Base-by-base conservation (phyloP, 768 basidiomycete genomes). In the Boletellus ananas region DNA sequence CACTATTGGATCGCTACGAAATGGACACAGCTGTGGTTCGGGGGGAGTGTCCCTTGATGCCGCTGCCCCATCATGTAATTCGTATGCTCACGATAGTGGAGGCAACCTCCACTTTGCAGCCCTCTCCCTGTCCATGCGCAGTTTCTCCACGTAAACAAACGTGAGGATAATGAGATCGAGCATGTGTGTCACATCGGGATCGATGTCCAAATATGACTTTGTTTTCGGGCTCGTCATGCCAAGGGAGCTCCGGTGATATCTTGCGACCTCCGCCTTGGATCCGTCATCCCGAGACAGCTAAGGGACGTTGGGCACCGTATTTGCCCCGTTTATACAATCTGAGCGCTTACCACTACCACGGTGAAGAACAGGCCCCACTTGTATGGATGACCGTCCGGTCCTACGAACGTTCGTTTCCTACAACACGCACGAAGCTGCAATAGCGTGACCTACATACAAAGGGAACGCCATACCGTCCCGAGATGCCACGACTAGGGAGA, bases 371-470 rank as follows among this genome's bases (percentile, higher is more conserved):
- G 47, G 7, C 54, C 49, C 72, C 70, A 73, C 11, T 60, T 52
- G 34, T 69, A 71, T 33, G 64, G 56, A 17, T 39, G 54, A 7
- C 64, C 64, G 44, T 71, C 69, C 11, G 53, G 65, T 0, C 68
- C 68, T 6, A 44, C 60, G 44, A 72, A 72, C 3, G 62, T 54
- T 14, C 55, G 57, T 20, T 58, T 52, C 1, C 58, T 60, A 44
- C 14, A 39, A 16, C 11, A 16, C 27, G 1, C 23, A 39, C n/a
- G 27, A 37, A 16, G 13, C n/a, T 27, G 25, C 13, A 12, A 45
- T 5, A 13, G 10, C n/a, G 12, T 3, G 9, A 14, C 25, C 25
- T 12, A n/a, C 20, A 29, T 17, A 14, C 25, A 27, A 36, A 36
- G 8, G 17, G 11, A 12, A 11, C 25, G 21, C 20, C 43, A 13